These are phyloP conservation scores for Cryoendolithus antarcticus DNA, from an alignment of 2,329 filamentous ascomycete species.

Conservation along the genomic window DNA sequence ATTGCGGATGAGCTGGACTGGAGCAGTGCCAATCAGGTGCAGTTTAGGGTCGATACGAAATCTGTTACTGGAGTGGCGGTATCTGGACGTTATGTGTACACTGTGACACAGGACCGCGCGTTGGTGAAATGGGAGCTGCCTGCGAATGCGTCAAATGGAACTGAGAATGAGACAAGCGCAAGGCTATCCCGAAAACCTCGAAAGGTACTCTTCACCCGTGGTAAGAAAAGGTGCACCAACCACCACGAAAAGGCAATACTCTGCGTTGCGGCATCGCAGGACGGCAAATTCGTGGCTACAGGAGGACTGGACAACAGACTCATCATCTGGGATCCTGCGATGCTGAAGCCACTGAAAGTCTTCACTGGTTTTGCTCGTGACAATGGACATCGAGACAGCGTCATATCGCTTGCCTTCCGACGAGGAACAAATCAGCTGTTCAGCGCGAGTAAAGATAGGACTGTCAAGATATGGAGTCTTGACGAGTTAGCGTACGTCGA, in stretches of 20 bases:
- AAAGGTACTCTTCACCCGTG: constrained; percentile 51
- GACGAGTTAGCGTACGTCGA: constrained; percentile 90
- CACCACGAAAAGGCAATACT: constrained; percentile 74
- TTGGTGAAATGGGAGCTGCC: constrained; percentile 85
- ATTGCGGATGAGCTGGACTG: constrained; percentile 65
- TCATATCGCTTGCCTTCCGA: constrained; percentile 76
- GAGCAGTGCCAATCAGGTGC: constrained; percentile 50
- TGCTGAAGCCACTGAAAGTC: constrained; percentile 64
- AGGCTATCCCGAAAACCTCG: constrained; percentile 37
- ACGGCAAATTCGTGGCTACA: constrained; percentile 83
- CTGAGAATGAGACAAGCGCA: constrained; percentile 17
- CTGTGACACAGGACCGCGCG: constrained; percentile 70
- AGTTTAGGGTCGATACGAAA: constrained; percentile 68
- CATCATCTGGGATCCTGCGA: constrained; percentile 76
- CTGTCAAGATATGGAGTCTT: constrained; percentile 89
- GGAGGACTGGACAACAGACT: constrained; percentile 75
- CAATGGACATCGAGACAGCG: constrained; percentile 60
- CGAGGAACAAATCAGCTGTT: constrained; percentile 68
- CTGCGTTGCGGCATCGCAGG: constrained; percentile 72
- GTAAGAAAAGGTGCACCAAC: constrained; percentile 47
- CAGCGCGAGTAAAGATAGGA: constrained; percentile 79
- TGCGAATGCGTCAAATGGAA: constrained; percentile 24
- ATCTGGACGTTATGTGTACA: constrained; percentile 72
- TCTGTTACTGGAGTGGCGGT: constrained; percentile 69
- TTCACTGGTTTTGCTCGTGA: constrained; percentile 80